Conservation (phyloP, 768 basidiomycete species). For the Punctularia strigosozonata region DNA sequence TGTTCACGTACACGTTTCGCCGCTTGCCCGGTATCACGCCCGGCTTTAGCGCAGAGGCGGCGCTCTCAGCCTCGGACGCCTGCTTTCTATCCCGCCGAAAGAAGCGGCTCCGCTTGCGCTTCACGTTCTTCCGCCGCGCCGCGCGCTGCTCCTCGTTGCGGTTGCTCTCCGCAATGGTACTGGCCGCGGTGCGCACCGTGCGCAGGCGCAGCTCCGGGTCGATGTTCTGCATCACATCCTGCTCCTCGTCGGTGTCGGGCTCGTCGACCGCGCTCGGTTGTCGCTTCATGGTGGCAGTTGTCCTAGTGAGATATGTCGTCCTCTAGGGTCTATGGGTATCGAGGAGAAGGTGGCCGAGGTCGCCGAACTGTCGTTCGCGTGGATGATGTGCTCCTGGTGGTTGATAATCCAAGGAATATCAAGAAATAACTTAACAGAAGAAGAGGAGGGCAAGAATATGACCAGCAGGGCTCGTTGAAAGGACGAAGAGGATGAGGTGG, state of each 20-base stretch:
- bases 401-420: too few species aligned
- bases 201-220: constrained; percentile 83
- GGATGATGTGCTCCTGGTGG: too few species aligned
- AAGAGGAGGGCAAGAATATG: too few species aligned
- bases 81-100: constrained; percentile 42
- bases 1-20: constrained; percentile 76
- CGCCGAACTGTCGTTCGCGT: too few species aligned
- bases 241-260: constrained; percentile 44
- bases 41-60: constrained; percentile 18
- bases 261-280: constrained; percentile 13
- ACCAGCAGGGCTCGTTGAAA: too few species aligned
- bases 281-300: background rate
- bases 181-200: constrained; percentile 88
- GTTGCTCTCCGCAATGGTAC: constrained; percentile 80
- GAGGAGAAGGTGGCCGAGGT: too few species aligned
- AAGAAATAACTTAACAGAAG: too few species aligned
- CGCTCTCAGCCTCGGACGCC: constrained; percentile 18
- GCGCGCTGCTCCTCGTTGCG: constrained; percentile 66
- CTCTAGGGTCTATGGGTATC: too few species aligned
- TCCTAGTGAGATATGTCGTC: background rate
- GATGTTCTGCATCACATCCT: constrained; percentile 52
- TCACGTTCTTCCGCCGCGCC: constrained; percentile 38
- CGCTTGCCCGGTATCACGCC: constrained; percentile 36
- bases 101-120: constrained; percentile 35
- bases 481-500: too few species aligned